Evolutionary conservation across 1,284 basidiomycete species (phyloP), one percentile per base, ranked within the genome.

Genomic region (Austroboletus niveus): DNA sequence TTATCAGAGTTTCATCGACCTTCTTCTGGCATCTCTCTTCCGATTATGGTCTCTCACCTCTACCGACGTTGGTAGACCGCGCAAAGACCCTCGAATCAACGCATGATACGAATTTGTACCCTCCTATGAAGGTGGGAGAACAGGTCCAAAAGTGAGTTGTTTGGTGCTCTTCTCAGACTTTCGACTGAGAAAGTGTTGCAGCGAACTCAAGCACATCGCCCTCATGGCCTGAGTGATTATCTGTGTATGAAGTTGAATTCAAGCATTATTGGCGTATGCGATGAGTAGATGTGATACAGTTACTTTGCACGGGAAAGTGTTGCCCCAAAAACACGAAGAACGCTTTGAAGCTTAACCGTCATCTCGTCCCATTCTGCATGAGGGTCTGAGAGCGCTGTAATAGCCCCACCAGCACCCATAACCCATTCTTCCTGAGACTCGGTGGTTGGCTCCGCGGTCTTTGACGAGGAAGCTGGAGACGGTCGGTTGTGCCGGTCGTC

Each of bases 361-460:
- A 98, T 96, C 69, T 99, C 96, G 10, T 93, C 90, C 95, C 95
- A 98, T 68, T 98, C 96, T 9, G 81, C 84, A 31, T 85, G 80
- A 5, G 88, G 78, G 54, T 94, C 85, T 3, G 95, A 98, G 14
- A 98, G 78, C 38, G 92, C 94, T 8, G 96, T 98, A 59, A 99
- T 96, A 4, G 95, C 95, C 31, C 96, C 96, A 20, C 96, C 96
- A 6, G 94, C 94, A 30, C 95, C 96, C 40, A 98, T 73, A 1
- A 74, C 72, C 89, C 88, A 91, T 45, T 81, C 75, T 60, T 89
- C 86, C 32, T 5, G 22, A 24, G 59, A 36, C 3, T 51, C 52
- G 20, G 49, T 47, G 30, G 54, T 51, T 45, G 63, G 47, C 48
- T 47, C 72, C 44, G 22, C 22, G 5, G 45, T 30, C 47, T 45